A percentile compares a stretch with the other conserved stretches of the same genome.
These are phyloP conservation scores for Coniochaeta hoffmannii DNA, from an alignment of 2,329 filamentous ascomycete species.

Conservation along the genomic window DNA sequence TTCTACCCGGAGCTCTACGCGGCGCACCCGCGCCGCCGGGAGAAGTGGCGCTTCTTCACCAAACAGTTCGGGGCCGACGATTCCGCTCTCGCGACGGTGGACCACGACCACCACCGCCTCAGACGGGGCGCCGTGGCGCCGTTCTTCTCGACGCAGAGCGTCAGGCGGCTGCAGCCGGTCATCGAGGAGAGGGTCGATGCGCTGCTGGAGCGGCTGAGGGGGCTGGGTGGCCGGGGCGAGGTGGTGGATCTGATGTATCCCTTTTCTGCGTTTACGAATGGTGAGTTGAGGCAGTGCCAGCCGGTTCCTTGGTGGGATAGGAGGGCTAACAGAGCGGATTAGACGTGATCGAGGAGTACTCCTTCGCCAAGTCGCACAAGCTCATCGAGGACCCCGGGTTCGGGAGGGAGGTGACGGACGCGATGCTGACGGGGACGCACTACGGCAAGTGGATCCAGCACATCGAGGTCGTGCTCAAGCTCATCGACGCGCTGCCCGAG, in stretches of 20 bases:
- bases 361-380: constrained; percentile 22
- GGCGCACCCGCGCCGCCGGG: constrained; percentile 5
- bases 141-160: constrained; percentile 13
- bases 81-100: constrained; percentile 6
- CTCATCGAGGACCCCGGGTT: constrained; percentile 19
- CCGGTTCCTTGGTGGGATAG: not conserved
- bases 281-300: not conserved
- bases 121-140: constrained; percentile 11
- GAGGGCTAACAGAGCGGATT: not conserved
- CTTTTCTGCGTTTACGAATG: constrained; percentile 8
- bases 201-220: constrained; percentile 11
- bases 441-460: constrained; percentile 29
- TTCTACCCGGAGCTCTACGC: constrained; percentile 18
- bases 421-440: constrained; percentile 28
- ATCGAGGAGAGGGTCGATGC: constrained; percentile 12
- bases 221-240: constrained; percentile 3
- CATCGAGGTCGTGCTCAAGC: constrained; percentile 24
- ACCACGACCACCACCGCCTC: constrained; percentile 12
- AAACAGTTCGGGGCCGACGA: constrained; percentile 9
- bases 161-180: constrained; percentile 11
- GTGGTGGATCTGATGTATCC: constrained; percentile 8
- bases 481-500: constrained; percentile 28
- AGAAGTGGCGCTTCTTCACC: constrained; percentile 11
- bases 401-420: constrained; percentile 25
- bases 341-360: constrained; percentile 30